Evolutionary conservation across 208 protist genomes (phyloP).

Genomic region (Acanthamoeba lenticulata): DNA sequence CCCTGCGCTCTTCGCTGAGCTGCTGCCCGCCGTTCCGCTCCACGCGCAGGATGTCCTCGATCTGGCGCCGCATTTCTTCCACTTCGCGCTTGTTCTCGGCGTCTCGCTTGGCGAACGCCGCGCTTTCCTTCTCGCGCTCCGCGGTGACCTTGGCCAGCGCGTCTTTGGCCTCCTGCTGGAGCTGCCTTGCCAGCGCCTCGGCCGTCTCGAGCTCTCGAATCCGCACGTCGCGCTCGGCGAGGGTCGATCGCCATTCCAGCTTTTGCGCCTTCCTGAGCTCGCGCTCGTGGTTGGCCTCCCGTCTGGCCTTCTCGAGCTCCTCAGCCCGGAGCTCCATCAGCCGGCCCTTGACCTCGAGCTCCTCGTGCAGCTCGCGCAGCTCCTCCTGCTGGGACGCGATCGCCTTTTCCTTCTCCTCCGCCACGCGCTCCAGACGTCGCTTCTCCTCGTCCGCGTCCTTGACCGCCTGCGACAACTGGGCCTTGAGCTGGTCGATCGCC

Average conservation of each 20-base stretch:
- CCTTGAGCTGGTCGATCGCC: conserved; percentile 6
- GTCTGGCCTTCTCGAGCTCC: not conserved
- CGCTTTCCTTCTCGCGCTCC: not conserved
- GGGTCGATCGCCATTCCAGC: not conserved
- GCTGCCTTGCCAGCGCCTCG: not conserved
- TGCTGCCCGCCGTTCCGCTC: not conserved
- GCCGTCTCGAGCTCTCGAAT: not conserved
- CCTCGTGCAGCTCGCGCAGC: not conserved
- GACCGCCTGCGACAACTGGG: not conserved
- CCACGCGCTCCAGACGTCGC: not conserved
- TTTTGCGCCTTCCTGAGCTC: conserved; percentile 16
- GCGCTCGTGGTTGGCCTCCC: not conserved
- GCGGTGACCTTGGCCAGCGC: not conserved
- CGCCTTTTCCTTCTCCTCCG: not conserved
- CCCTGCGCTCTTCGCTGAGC: not conserved
- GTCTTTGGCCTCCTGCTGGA: not conserved
- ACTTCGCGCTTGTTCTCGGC: conserved; percentile 16
- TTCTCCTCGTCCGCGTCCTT: not conserved
- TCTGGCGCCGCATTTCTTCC: conserved; percentile 20
- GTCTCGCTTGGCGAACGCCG: not conserved
- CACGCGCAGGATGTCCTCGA: not conserved
- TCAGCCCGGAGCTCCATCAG: not conserved
- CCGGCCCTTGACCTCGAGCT: not conserved
- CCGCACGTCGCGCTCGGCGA: not conserved
- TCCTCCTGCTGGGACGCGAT: not conserved